Percentiles rank a stretch among this genome's conserved stretches.
These are phyloP conservation scores for Funneliformis caledonium DNA, from an alignment of 371 early-diverging fungal species.

Conservation along the genomic window DNA sequence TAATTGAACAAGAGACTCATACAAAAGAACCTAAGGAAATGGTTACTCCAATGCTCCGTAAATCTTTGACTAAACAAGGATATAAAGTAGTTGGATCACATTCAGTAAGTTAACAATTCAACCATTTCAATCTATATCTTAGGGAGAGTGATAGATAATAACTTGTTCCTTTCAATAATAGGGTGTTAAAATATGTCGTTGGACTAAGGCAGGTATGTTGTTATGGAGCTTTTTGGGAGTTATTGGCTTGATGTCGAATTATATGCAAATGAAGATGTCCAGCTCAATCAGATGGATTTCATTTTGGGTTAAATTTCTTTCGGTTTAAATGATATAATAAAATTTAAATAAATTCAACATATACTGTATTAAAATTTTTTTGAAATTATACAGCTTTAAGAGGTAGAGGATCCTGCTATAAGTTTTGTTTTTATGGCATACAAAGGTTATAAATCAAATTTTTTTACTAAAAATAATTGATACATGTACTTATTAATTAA, in stretches of 20 bases:
- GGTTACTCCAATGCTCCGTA: constrained; percentile 77
- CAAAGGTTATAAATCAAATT: constrained; percentile 43
- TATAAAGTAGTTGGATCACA: constrained; percentile 82
- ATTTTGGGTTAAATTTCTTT: too few relatives aligned
- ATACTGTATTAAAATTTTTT: too few relatives aligned
- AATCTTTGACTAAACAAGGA: constrained; percentile 78
- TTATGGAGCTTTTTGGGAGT: not conserved
- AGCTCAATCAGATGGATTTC: not conserved
- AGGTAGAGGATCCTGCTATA: constrained; percentile 84
- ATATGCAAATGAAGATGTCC: too few relatives aligned
- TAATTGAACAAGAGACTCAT: constrained; percentile 48
- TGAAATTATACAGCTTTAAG: constrained; percentile 56
- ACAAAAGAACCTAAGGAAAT: constrained; percentile 66
- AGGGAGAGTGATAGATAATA: not conserved
- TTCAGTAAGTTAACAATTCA: constrained; percentile 43
- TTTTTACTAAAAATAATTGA: too few relatives aligned
- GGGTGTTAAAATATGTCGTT: constrained; percentile 84
- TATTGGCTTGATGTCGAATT: not conserved
- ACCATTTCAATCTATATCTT: not conserved
- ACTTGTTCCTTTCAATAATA: not conserved
- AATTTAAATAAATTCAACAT: too few relatives aligned
- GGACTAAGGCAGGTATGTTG: constrained; percentile 63
- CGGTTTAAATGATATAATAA: too few relatives aligned
- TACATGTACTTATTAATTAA: too few relatives aligned
- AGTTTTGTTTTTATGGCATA: constrained; percentile 75